phyloP scores from a whole-genome alignment of 768 basidiomycete species.

The Phaeotremella skinneri region DNA sequence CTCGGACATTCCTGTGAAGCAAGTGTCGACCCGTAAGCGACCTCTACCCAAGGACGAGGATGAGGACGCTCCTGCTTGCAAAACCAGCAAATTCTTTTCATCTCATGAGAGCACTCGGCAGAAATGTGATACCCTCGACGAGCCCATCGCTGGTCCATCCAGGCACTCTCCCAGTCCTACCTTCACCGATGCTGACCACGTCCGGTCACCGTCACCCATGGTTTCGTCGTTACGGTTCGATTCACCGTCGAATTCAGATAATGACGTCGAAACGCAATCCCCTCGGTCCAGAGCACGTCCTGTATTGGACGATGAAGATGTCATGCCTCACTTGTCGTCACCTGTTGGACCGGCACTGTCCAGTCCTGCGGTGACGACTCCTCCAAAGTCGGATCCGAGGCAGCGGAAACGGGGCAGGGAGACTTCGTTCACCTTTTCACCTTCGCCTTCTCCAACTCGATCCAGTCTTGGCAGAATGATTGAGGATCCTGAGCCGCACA shows the following conservation, averaged over 20 bases:
- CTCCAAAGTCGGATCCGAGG: conserved; percentile 2
- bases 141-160: conserved; percentile 14
- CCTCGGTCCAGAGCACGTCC: conserved; percentile 12
- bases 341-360: conserved; percentile 12
- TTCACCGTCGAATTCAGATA: background rate
- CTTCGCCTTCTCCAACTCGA: conserved; percentile 22
- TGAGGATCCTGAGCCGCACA: too few relatives aligned
- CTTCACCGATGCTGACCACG: background rate
- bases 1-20: conserved; percentile 21
- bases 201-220: conserved; percentile 31
- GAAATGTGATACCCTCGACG: conserved; percentile 23
- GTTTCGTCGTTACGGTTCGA: conserved; percentile 16
- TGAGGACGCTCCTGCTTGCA: background rate
- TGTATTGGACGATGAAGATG: conserved; percentile 7
- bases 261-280: background rate
- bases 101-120: conserved; percentile 8
- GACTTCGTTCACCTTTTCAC: conserved; percentile 9
- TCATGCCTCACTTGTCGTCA: conserved; percentile 8
- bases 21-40: background rate
- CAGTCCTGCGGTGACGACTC: conserved; percentile 19
- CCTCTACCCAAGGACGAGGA: background rate
- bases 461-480: conserved; percentile 6
- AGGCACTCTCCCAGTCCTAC: background rate
- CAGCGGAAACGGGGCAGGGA: background rate
- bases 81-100: conserved; percentile 40